Conservation (phyloP, 306 rosid genomes). For the Cercis canadensis region DNA sequence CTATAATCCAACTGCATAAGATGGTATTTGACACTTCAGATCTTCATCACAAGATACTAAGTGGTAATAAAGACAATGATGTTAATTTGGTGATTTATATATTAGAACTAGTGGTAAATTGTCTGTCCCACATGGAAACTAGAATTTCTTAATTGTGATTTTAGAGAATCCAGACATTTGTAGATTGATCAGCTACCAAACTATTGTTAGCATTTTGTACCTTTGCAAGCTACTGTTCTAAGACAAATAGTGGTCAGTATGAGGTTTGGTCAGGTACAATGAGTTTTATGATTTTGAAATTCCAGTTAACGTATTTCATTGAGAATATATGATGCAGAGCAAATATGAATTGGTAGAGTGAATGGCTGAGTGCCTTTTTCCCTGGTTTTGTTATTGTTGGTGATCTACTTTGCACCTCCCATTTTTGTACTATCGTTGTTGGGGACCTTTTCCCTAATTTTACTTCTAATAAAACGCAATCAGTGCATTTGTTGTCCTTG, state of each 20-base stretch:
- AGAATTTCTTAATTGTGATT: background rate
- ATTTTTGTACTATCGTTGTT: too few relatives aligned
- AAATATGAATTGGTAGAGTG: background rate
- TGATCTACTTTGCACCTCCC: too few relatives aligned
- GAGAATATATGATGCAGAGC: background rate
- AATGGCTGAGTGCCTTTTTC: background rate
- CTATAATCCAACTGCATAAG: background rate
- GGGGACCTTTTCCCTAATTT: background rate
- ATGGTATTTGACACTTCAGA: constrained; percentile 22
- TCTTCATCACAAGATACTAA: background rate
- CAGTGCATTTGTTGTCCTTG: background rate
- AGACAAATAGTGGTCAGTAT: too few relatives aligned
- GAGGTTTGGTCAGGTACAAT: constrained; percentile 6
- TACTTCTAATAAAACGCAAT: background rate
- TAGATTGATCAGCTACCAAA: constrained; percentile 1
- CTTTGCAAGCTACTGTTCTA: background rate
- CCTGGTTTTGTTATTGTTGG: too few relatives aligned
- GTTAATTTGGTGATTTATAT: constrained; percentile 19
- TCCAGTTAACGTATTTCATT: too few relatives aligned
- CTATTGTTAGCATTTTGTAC: background rate
- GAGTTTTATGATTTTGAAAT: too few relatives aligned
- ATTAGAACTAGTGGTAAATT: constrained; percentile 10
- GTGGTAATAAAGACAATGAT: constrained; percentile 20
- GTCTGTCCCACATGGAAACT: background rate
- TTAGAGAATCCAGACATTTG: constrained; percentile 6